These are phyloP conservation scores for Trichosanthes truncata DNA, from an alignment of 306 rosid species.

Conservation along the genomic window DNA sequence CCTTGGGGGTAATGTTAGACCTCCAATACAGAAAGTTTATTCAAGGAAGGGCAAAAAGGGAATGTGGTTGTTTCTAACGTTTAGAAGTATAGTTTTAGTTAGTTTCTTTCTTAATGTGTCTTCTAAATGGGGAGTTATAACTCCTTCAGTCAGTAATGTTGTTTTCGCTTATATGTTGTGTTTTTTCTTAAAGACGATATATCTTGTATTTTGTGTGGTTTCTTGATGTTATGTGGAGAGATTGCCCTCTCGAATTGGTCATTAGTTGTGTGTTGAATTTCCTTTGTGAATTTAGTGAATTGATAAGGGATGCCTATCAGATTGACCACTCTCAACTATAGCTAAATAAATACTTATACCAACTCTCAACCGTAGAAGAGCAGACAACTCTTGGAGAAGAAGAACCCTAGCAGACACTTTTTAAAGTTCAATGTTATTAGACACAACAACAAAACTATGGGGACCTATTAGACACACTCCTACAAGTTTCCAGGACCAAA, in stretches of 20 bases:
- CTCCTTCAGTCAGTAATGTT: background rate
- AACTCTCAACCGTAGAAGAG: background rate
- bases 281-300: background rate
- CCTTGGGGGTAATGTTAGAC: no score
- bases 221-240: background rate
- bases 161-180: background rate
- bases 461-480: background rate
- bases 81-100: background rate
- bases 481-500: background rate
- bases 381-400: background rate
- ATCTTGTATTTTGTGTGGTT: background rate
- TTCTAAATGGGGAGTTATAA: background rate
- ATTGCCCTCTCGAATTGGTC: background rate
- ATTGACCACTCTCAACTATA: background rate
- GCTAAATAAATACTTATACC: background rate
- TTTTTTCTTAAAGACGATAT: background rate
- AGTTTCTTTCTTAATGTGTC: background rate
- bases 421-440: background rate
- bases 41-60: background rate
- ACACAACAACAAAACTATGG: no score
- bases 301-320: background rate
- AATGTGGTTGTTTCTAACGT: background rate
- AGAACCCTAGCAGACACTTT: background rate
- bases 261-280: background rate
- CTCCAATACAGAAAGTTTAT: background rate